Evolutionary conservation across 1,284 basidiomycete genomes (phyloP), one percentile per base, ranked within the genome.

Genomic region (Rhodotorula sp.): DNA sequence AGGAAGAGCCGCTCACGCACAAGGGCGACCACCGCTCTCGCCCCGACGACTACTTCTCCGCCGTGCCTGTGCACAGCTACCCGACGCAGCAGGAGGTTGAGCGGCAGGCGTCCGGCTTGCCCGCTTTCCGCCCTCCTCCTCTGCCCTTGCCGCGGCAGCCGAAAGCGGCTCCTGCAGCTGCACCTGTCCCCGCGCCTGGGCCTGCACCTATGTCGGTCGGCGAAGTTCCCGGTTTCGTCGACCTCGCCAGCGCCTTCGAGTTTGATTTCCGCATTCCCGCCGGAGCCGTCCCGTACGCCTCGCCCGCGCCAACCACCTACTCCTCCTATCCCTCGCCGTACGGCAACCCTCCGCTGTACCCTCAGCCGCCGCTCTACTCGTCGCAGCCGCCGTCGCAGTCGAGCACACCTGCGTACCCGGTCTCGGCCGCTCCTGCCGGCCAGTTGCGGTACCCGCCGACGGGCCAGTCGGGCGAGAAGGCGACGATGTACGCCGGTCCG

Each of bases 181-280:
- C 53, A 4, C 16, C n/a, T 12, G 13, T 7, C 34, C 21, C 53
- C 10, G 42, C n/a, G 13, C 48, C n/a, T 5, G 34, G 34, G 34
- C 34, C 34, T 34, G 34, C 34, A 34, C 34, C 34, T 34, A 5
- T 34, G 17, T n/a, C 21, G 16, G 21, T 27, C 57, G 44, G 23
- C 13, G 50, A 41, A 23, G 9, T 25, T 0, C 9, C 19, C 34
- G 53, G 54, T 34, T 69, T 69, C n/a, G 58, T 45, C 34, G 63
- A 65, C 7, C 25, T 64, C 58, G 68, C 62, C 19, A 63, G 58
- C 27, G 12, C 49, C 2, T 70, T 70, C 64, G 49, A 61, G 14
- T 70, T 70, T 50, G 59, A 70, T 60, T 66, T 70, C 53, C 50
- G 12, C 49, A 53, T 61, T 14, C 58, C 52, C 4, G 16, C 21